A percentile compares a stretch with the other conserved stretches of the same genome.
Evolutionary conservation across 306 rosid species (phyloP).

Genomic region (Betula pendula): DNA sequence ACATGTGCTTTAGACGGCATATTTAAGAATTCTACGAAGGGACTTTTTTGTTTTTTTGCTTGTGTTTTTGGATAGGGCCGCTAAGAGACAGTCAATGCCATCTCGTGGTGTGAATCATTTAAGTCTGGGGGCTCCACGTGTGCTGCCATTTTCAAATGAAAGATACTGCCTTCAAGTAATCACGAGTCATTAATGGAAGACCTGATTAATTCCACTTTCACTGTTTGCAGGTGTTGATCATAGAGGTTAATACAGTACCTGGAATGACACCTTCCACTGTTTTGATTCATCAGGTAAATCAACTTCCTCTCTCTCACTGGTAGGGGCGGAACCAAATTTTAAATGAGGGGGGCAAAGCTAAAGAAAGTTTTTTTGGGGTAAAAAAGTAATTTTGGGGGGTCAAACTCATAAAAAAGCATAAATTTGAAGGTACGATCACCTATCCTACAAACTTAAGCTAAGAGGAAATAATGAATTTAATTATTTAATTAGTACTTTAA

Average conservation of each 20-base stretch:
- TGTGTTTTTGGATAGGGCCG: not conserved
- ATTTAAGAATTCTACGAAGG: not conserved
- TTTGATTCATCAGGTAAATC: conserved; percentile 84
- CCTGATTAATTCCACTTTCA: conserved; percentile 14
- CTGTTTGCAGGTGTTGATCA: conserved; percentile 65
- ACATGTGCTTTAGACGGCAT: not conserved
- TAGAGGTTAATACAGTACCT: conserved; percentile 97
- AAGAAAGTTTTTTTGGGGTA: no score
- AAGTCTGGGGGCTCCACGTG: not conserved
- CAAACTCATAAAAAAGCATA: no score
- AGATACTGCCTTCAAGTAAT: not conserved
- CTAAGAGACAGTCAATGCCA: not conserved
- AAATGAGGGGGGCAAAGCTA: no score
- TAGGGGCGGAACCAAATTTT: no score
- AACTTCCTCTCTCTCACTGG: conserved; percentile 6
- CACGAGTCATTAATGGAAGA: not conserved
- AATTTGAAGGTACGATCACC: no score
- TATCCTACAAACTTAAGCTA: no score
- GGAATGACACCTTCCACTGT: conserved; percentile 99
- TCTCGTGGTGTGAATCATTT: not conserved
- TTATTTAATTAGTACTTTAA: no score
- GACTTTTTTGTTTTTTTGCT: not conserved
- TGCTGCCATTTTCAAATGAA: not conserved
- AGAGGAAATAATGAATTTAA: no score
- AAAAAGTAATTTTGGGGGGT: no score